Evolutionary conservation across 2,329 filamentous ascomycete species (phyloP).

Genomic region (Exutisphaerella laricina): DNA sequence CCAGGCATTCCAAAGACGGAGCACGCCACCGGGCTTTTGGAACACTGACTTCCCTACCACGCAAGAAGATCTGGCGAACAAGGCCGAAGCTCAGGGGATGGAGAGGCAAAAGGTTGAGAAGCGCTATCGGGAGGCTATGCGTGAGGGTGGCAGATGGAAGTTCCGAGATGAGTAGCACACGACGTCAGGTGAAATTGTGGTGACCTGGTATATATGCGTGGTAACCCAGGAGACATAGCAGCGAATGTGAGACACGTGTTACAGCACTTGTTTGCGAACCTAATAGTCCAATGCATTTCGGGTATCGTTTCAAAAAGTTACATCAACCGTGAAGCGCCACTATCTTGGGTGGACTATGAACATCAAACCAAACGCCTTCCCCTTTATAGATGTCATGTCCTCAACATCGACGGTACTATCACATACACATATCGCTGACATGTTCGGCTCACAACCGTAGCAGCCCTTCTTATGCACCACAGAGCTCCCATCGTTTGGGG

Average conservation of each 20-base stretch:
- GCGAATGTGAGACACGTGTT: neutral
- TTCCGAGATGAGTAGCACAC: constrained; percentile 68
- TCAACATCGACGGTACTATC: neutral
- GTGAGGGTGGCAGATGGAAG: constrained; percentile 67
- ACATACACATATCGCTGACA: constrained; percentile 2
- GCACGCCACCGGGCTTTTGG: constrained; percentile 86
- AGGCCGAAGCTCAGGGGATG: constrained; percentile 57
- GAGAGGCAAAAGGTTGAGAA: constrained; percentile 63
- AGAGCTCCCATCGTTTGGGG: neutral
- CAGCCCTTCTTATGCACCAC: neutral
- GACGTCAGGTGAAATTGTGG: neutral
- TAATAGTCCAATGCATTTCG: neutral
- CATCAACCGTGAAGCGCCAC: neutral
- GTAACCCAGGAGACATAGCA: too few relatives aligned
- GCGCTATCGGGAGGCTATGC: constrained; percentile 76
- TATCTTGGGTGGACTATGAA: too few relatives aligned
- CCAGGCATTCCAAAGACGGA: constrained; percentile 63
- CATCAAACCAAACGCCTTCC: neutral
- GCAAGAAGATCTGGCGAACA: constrained; percentile 67
- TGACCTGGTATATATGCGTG: too few relatives aligned
- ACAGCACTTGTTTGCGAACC: neutral
- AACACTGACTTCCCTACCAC: constrained; percentile 81
- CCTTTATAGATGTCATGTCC: constrained; percentile 3
- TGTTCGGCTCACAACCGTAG: neutral
- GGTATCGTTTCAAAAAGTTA: constrained; percentile 3